Percentiles rank a stretch among this genome's conserved stretches.
These are phyloP conservation scores for Ascochyta pisi DNA, from an alignment of 2,329 filamentous ascomycete species.

Conservation along the genomic window DNA sequence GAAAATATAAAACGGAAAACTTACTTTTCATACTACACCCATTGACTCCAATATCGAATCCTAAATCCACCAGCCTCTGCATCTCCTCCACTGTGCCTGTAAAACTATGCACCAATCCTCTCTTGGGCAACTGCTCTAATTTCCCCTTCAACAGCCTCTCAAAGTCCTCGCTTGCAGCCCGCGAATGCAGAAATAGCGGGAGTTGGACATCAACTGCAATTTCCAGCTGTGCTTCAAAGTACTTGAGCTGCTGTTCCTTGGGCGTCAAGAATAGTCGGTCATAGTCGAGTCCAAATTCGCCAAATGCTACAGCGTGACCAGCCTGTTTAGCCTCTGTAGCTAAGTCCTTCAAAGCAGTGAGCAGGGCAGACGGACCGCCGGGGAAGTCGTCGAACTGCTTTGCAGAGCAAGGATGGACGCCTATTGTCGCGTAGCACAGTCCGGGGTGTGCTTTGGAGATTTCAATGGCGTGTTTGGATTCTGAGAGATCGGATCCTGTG, in stretches of 20 bases:
- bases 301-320: conserved; percentile 78
- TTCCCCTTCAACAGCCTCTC: conserved; percentile 70
- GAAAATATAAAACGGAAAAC: background rate
- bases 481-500: conserved; percentile 85
- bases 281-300: conserved; percentile 96
- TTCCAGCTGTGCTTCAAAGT: conserved; percentile 82
- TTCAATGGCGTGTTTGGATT: conserved; percentile 76
- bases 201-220: conserved; percentile 78
- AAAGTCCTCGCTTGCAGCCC: conserved; percentile 71
- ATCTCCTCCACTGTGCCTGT: conserved; percentile 89
- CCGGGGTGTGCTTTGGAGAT: conserved; percentile 78
- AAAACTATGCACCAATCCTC: conserved; percentile 92
- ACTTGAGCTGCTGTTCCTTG: conserved; percentile 79
- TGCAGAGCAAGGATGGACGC: conserved; percentile 91
- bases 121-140: conserved; percentile 71
- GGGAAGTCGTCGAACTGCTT: conserved; percentile 74
- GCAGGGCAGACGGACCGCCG: conserved; percentile 62
- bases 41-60: conserved; percentile 92
- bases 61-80: conserved; percentile 77
- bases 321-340: conserved; percentile 64
- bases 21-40: conserved; percentile 90
- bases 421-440: conserved; percentile 86
- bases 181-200: conserved; percentile 90
- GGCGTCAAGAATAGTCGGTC: conserved; percentile 86
- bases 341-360: conserved; percentile 68